Percentiles rank a stretch among this genome's conserved stretches.
phyloP scores from a whole-genome alignment of 2,329 filamentous ascomycete genomes.

The Rhynchosporium graminicola region DNA sequence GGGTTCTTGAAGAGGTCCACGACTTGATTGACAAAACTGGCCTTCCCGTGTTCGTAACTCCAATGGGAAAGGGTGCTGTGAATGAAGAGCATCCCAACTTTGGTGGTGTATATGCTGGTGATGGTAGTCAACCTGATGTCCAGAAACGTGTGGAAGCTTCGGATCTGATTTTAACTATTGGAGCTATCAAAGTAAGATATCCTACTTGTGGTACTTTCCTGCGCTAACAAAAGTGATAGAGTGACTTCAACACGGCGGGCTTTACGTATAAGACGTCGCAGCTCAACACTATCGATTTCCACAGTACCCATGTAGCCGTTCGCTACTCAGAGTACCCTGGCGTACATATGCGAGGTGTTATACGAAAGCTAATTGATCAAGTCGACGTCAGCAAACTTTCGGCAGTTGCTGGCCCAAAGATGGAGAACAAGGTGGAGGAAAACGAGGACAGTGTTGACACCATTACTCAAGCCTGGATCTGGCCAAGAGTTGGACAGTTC shows the following conservation, averaged over 20 bases:
- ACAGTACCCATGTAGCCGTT: constrained; percentile 72
- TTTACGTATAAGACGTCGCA: constrained; percentile 79
- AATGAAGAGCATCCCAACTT: constrained; percentile 75
- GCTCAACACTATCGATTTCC: constrained; percentile 78
- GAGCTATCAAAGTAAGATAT: constrained; percentile 53
- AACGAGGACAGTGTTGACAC: constrained; percentile 44
- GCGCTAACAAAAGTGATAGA: constrained; percentile 46
- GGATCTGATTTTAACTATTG: constrained; percentile 71
- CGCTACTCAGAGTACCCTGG: constrained; percentile 78
- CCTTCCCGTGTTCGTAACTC: constrained; percentile 82
- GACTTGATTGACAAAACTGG: constrained; percentile 71
- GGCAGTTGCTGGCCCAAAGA: constrained; percentile 53
- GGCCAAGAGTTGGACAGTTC: constrained; percentile 74
- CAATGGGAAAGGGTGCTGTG: constrained; percentile 86
- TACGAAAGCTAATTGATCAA: constrained; percentile 67
- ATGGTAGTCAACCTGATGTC: constrained; percentile 67
- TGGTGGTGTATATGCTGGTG: constrained; percentile 83
- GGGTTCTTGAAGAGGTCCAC: constrained; percentile 71
- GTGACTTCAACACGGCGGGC: constrained; percentile 80
- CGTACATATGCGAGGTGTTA: constrained; percentile 75
- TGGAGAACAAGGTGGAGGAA: constrained; percentile 51
- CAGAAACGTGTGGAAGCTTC: constrained; percentile 65
- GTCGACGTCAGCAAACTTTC: constrained; percentile 60
- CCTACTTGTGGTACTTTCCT: background rate
- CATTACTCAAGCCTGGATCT: constrained; percentile 75